Evolutionary conservation across 2,329 filamentous ascomycete genomes (phyloP), one percentile per base, ranked within the genome.

Genomic region (Curvularia hawaiiensis): DNA sequence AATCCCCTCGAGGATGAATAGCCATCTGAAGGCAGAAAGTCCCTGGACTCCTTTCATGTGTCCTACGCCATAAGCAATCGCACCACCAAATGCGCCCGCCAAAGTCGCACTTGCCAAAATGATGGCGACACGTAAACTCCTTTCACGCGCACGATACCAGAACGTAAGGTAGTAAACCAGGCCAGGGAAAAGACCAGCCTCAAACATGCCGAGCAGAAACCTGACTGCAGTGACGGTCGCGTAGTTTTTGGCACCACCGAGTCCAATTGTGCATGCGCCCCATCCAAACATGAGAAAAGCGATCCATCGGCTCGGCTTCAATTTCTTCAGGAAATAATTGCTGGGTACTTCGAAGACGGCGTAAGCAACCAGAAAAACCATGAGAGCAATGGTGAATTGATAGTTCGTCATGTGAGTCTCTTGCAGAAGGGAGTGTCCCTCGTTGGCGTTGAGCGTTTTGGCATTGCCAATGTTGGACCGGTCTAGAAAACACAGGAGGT

Each of bases 401-500:
- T 82, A 79, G 50, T 83, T 79, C 1, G 83, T 85, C 83, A 90
- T 88, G 61, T 80, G 64, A 1, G 87, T 87, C 67, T 85, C 82
- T 18, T 80, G 79, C 35, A 89, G 81, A 63, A 91, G 82, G 75
- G 89, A 86, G 70, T 90, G 78, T 44, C 80, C 72, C 0, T 83
- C 83, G 11, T 84, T 79, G 20, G 82, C 77, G 69, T 90, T 90
- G 60, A 90, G 79, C 26, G 89, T 73, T 54, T 85, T 87, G 41
- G 87, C 70, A 50, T 73, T 73, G 11, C 61, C 63, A n/a, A 90
- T 90, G 72, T 90, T 90, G 54, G 85, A 83, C 43, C 85, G 80
- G 73, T 90, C 88, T 24, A 90, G 81, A 70, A 88, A 90, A 41
- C 56, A 59, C 22, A 90, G 80, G 45, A 90, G 80, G 71, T 89